These are phyloP conservation scores for Spatholobus suberectus DNA, from an alignment of 306 rosid genomes.

Conservation along the genomic window DNA sequence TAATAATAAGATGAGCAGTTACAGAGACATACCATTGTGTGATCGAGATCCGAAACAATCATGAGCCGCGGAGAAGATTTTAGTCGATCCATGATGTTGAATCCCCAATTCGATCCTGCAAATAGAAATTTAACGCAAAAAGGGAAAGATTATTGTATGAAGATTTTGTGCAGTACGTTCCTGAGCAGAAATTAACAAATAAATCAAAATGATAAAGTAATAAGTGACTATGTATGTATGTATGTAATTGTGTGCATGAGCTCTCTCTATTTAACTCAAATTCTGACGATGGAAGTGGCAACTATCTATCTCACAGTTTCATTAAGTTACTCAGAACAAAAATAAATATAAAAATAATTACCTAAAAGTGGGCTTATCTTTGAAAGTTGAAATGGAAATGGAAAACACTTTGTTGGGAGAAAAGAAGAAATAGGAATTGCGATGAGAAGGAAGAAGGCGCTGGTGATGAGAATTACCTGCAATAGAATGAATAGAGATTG, in stretches of 20 bases:
- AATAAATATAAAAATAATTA: not conserved
- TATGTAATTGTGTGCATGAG: not conserved
- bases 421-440: not conserved
- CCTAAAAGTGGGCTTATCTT: no score
- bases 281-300: not conserved
- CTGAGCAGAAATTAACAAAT: not conserved
- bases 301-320: not conserved
- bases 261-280: not conserved
- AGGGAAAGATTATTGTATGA: not conserved
- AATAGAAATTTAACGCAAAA: not conserved
- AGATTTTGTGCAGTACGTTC: not conserved
- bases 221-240: not conserved
- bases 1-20: not conserved
- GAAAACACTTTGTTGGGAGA: not conserved
- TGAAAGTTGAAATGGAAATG: not conserved
- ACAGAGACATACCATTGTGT: slow-evolving; percentile 76
- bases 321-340: not conserved
- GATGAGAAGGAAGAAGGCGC: not conserved
- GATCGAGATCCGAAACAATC: slow-evolving; percentile 99
- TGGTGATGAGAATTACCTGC: slow-evolving; percentile 1
- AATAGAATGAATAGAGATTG: not conserved
- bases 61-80: slow-evolving; percentile 69
- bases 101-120: slow-evolving; percentile 45
- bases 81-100: slow-evolving; percentile 71
- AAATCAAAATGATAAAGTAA: slow-evolving; percentile 19